Percentiles rank a stretch among this genome's conserved stretches.
Evolutionary conservation across 495 filamentous ascomycete species (phyloP).

Genomic region (Trichoderma asperelloides): DNA sequence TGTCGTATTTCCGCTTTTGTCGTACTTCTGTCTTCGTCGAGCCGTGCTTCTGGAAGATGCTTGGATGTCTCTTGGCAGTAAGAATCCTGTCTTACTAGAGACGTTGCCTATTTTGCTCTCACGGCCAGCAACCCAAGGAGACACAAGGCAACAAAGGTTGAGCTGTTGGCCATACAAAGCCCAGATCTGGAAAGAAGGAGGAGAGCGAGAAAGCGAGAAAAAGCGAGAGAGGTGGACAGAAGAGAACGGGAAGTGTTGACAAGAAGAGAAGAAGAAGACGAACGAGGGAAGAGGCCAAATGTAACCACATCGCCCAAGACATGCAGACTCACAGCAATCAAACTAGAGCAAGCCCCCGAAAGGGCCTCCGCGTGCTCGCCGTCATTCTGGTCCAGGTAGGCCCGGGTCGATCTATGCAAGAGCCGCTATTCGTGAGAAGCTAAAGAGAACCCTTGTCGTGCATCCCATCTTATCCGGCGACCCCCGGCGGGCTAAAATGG

Average conservation of each 20-base stretch:
- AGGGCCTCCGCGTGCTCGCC: neutral
- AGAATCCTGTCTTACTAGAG: too few species aligned
- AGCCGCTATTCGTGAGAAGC: neutral
- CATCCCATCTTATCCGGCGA: neutral
- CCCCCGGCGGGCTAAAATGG: neutral
- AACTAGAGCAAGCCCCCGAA: neutral
- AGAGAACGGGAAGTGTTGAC: neutral
- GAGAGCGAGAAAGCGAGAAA: too few species aligned
- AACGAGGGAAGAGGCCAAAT: neutral
- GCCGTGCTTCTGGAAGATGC: neutral
- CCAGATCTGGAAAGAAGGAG: too few species aligned
- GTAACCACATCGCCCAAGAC: neutral
- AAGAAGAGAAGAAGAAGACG: neutral
- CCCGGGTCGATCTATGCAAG: neutral
- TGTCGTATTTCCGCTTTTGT: neutral
- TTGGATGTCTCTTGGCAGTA: neutral
- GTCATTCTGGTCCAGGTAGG: neutral
- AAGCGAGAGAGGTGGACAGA: neutral
- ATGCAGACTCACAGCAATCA: neutral
- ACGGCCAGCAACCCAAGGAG: too few species aligned
- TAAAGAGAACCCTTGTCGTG: neutral
- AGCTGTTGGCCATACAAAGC: too few species aligned
- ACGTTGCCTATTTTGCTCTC: too few species aligned
- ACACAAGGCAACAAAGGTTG: too few species aligned
- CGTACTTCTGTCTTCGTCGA: neutral